Percentiles rank a stretch among this genome's conserved stretches.
phyloP scores from a whole-genome alignment of 1,139 yeast species.

The Candida anutae region DNA sequence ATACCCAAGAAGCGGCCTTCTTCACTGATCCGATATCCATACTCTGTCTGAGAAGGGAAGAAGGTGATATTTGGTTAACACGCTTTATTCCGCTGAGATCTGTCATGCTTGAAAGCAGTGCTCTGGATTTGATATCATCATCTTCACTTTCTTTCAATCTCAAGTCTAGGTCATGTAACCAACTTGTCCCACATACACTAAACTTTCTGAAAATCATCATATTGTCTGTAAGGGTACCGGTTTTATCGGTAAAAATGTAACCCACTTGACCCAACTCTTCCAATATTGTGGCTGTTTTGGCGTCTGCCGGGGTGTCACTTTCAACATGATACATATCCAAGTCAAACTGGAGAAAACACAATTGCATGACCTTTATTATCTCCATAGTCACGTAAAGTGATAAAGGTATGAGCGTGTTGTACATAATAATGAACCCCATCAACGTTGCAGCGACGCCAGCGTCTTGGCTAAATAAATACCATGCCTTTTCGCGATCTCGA shows the following conservation, averaged over 20 bases:
- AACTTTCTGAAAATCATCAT: constrained; percentile 80
- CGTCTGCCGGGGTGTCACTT: constrained; percentile 87
- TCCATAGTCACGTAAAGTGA: constrained; percentile 97
- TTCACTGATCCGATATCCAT: constrained; percentile 11
- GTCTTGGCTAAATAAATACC: constrained; percentile 71
- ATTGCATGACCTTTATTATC: constrained; percentile 81
- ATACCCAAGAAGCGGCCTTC: constrained; percentile 22
- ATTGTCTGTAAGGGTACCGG: constrained; percentile 94
- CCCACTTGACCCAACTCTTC: constrained; percentile 97
- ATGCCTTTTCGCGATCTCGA: constrained; percentile 39
- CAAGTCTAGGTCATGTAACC: constrained; percentile 74
- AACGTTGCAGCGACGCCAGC: constrained; percentile 87
- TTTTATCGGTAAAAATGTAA: constrained; percentile 90
- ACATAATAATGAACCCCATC: constrained; percentile 96
- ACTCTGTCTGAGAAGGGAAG: constrained; percentile 27
- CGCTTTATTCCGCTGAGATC: constrained; percentile 2
- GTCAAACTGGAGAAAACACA: constrained; percentile 76
- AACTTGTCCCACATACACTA: constrained; percentile 79
- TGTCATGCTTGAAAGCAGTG: background rate
- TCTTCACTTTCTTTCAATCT: constrained; percentile 14
- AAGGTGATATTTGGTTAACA: constrained; percentile 24
- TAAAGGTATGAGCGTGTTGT: constrained; percentile 88
- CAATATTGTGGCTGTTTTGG: constrained; percentile 88
- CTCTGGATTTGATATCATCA: constrained; percentile 1
- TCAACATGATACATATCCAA: constrained; percentile 88